phyloP scores from a whole-genome alignment of 192 early-diverging fungal genomes.

The Linnemannia zychae region DNA sequence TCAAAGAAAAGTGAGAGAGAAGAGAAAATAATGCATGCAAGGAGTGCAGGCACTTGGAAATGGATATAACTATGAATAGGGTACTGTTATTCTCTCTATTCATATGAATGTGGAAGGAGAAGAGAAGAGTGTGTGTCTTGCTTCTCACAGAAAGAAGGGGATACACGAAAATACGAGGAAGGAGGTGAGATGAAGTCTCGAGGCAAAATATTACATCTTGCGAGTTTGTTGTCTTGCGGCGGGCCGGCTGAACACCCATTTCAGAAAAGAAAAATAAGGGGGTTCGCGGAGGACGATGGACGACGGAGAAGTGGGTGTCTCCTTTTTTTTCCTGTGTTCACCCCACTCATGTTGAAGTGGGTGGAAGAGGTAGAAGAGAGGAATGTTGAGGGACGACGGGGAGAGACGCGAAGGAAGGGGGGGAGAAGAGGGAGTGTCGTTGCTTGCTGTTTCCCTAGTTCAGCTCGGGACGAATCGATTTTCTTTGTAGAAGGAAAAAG shows the following conservation, averaged over 20 bases:
- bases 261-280: neutral
- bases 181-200: neutral
- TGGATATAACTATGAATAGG: neutral
- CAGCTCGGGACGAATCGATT: conserved; percentile 8
- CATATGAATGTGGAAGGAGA: neutral
- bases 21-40: too few relatives aligned
- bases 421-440: neutral
- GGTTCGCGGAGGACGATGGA: neutral
- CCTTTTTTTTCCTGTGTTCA: neutral
- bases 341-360: neutral
- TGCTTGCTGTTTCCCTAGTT: conserved; percentile 19
- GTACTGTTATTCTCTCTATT: neutral
- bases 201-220: too few relatives aligned
- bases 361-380: neutral
- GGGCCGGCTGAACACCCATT: neutral
- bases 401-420: neutral
- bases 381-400: neutral
- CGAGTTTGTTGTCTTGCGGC: neutral
- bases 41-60: too few relatives aligned
- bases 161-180: too few relatives aligned
- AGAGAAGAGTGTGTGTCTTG: too few relatives aligned
- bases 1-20: too few relatives aligned
- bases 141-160: too few relatives aligned
- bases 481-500: conserved; percentile 6
- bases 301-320: neutral